Base-by-base conservation (phyloP, 805 yeast genomes). In the Kockiozyma suomiensis region DNA sequence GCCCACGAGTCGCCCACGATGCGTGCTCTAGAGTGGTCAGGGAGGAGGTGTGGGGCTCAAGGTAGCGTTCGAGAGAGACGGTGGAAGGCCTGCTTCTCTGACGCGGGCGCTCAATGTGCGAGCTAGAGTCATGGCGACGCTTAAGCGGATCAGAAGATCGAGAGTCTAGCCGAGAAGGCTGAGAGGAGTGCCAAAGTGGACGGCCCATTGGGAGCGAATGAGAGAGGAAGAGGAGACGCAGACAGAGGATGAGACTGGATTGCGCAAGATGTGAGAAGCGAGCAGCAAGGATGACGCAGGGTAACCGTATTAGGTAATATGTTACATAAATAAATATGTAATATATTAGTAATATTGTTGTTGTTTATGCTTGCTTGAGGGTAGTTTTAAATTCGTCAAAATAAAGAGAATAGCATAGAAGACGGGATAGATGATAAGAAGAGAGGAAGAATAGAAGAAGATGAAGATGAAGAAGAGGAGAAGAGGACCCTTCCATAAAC, bases 131-230 rank as follows among this genome's bases (percentile, higher is more conserved):
- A 40, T 21, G 53, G 33, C 38, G 37, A n/a, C 53, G 48, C 13
- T 54, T 41, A 37, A 47, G 32, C 17, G 43, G 57, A 8, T 53
- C 38, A 23, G 26, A 35, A n/a, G 42, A 15, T 10, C 28, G 48
- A n/a, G 12, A 1, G 13, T 41, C 12, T 28, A 54, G 58, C 35
- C 33, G 35, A 12, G 53, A 49, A 8, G 58, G 58, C 35, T 37
- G 35, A 12, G 53, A 49, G 10, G 58, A 48, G 38, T 52, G 42
- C 49, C 49, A 55, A 13, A 55, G 30, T 17, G 58, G 58, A 25
- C 48, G 35, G 30, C 58, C 58, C 58, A 55, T 55, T 33, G 33
- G 41, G 12, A 5, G 42, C 17, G 59, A 3, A 6, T 25, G 43
- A 23, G 59, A 28, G 28, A 54, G 15, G n/a, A 47, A 13, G 40